These are phyloP conservation scores for Leccinum pellstonianum DNA, from an alignment of 768 basidiomycete genomes.

Conservation along the genomic window DNA sequence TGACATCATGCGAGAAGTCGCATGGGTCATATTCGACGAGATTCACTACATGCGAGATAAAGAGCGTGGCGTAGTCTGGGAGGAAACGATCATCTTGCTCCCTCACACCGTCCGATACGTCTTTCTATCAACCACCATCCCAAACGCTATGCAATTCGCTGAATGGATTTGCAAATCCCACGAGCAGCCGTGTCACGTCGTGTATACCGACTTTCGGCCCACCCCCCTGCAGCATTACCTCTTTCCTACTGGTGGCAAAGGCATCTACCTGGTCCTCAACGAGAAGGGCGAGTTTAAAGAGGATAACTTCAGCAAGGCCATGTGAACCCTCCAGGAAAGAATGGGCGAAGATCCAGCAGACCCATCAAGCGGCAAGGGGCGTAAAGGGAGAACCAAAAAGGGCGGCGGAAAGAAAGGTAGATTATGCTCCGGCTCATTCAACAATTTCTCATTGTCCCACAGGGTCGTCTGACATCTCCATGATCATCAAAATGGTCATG, in stretches of 20 bases:
- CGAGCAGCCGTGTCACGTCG: constrained; percentile 97
- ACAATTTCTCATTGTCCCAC: constrained; percentile 13
- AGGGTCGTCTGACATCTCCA: constrained; percentile 93
- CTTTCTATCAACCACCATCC: constrained; percentile 98
- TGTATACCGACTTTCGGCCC: constrained; percentile 98
- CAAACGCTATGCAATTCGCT: constrained; percentile 99
- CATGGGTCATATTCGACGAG: constrained; percentile 99
- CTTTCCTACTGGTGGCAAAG: constrained; percentile 94
- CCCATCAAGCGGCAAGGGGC: constrained; percentile 77
- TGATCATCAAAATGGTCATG: constrained; percentile 99
- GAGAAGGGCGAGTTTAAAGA: constrained; percentile 97
- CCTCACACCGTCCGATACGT: constrained; percentile 97
- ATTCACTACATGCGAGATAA: constrained; percentile 99
- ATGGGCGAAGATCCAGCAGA: constrained; percentile 93
- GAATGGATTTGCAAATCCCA: constrained; percentile 99
- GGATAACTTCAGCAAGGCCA: constrained; percentile 96
- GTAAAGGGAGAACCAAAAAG: constrained; percentile 90
- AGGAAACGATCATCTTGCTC: constrained; percentile 96
- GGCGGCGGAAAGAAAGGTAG: constrained; percentile 91
- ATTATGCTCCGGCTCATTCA: background rate
- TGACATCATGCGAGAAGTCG: constrained; percentile 99
- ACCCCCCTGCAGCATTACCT: constrained; percentile 98
- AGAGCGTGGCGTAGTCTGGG: constrained; percentile 99
- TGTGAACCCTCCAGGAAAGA: constrained; percentile 86
- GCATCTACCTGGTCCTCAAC: constrained; percentile 96